Base-by-base conservation (phyloP, 768 basidiomycete genomes). In the Rubroboletus pulcherrimus region DNA sequence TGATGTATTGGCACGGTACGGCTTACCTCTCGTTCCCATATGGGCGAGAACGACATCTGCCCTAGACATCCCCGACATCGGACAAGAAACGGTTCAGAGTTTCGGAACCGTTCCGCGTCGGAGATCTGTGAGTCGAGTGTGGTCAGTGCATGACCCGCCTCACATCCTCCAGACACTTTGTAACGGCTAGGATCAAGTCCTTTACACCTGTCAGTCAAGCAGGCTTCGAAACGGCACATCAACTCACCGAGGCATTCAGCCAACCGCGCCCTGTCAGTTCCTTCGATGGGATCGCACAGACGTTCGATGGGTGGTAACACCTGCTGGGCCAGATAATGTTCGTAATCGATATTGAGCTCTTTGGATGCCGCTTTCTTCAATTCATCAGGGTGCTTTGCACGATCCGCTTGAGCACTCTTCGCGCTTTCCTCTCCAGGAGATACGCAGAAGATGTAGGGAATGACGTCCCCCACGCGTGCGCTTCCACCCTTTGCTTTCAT, bases 281-380 rank as follows among this genome's bases (percentile, higher is more conserved):
- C 96, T 63, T 97, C 93, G 43, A 99, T 98, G 2, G 91, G 88
- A 41, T 97, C 97, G 68, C 97, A 99, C 47, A 99, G 74, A 61
- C 97, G 87, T 66, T 97, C 91, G 54, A 98, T 86, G 0, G 97
- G 95, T 4, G 97, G 97, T 4, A 99, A 75, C 33, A 99, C 83
- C 73, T 99, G 97, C 29, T 91, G 83, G 5, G 89, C 83, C 9
- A 99, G 77, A 70, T 98, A 99, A 70, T 90, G 83, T 59, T 97
- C 91, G 68, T 86, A 93, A 71, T 98, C 97, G 45, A 97, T 89
- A 56, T 81, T 84, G 46, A 91, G 64, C 40, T 82, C 84, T 3
- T 59, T 49, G 10, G 80, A 74, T 0, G 78, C 84, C 5, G 81
- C 83, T 63, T 82, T 82, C 51, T 91, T 81, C 48, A 96, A 71